Evolutionary conservation across 2,329 filamentous ascomycete species (phyloP), one percentile per base, ranked within the genome.

Genomic region (Gnomoniopsis sp.): DNA sequence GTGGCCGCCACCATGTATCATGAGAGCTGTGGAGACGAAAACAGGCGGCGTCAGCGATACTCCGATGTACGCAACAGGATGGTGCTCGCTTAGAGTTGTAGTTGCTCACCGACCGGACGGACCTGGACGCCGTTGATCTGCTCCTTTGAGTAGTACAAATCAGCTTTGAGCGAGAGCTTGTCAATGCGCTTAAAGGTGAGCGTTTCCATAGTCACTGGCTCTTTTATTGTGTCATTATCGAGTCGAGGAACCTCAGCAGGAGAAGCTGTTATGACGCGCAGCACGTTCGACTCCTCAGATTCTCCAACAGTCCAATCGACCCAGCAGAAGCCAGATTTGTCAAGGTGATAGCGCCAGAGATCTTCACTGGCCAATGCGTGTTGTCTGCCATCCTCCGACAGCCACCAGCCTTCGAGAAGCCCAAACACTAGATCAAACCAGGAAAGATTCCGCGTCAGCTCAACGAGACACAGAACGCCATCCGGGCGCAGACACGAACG

Each of bases 1-100:
- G 58, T 77, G 70, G 7, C 76, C 71, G 19, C 76, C 77, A 3
- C 76, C 77, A 55, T 79, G 77, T 17, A 79, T 73, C 73, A 79
- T 76, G 1, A 79, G 60, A 15, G 73, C 75, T 75, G 56, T 52
- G 57, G 22, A 38, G 34, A 38, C n/a, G n/a, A n/a, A n/a, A n/a
- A n/a, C n/a, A n/a, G n/a, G n/a, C n/a, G n/a, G n/a, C n/a, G n/a
- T n/a, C n/a, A n/a, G n/a, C n/a, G n/a, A n/a, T n/a, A n/a, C n/a
- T n/a, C n/a, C n/a, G 33, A 14, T 36, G 7, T 14, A 36, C 14
- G 51, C 47, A 59, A 47, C 2, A 50, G 26, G 11, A 23, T 44
- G 44, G 36, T 36, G 33, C 14, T 36, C 33, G 7, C 33, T 7
- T 36, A n/a, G n/a, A n/a, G n/a, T n/a, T n/a, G n/a, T n/a, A n/a